Evolutionary conservation across 441 rosid species (phyloP).

Genomic region (Populus hybrid): DNA sequence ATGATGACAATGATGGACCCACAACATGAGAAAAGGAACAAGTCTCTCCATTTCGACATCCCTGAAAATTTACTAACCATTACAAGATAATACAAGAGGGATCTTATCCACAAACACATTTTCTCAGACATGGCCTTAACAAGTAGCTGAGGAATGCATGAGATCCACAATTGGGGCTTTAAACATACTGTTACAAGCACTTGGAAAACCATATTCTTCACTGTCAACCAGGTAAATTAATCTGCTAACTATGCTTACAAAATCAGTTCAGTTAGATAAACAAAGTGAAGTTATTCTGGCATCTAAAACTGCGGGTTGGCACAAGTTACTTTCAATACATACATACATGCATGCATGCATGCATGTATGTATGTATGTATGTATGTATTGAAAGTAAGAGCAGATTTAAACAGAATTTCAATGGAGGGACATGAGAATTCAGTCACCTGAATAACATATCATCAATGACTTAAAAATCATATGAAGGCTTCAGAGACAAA

Average conservation of each 20-base stretch:
- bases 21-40: conserved; percentile 70
- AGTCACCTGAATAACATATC: neutral
- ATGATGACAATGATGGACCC: conserved; percentile 27
- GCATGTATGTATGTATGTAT: too few species aligned
- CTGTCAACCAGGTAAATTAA: neutral
- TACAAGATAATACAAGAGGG: neutral
- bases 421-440: neutral
- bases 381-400: neutral
- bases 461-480: neutral
- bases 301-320: neutral
- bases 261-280: neutral
- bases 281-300: neutral
- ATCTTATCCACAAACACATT: neutral
- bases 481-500: neutral
- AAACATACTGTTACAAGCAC: neutral
- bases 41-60: conserved; percentile 75
- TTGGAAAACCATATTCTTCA: neutral
- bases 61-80: conserved; percentile 46
- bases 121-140: neutral
- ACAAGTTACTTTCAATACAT: neutral
- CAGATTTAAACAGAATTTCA: neutral
- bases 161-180: neutral
- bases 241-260: neutral
- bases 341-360: too few species aligned
- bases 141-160: neutral